These are phyloP conservation scores for Phanerodontia chrysosporium DNA, from an alignment of 768 basidiomycete genomes.

Conservation along the genomic window DNA sequence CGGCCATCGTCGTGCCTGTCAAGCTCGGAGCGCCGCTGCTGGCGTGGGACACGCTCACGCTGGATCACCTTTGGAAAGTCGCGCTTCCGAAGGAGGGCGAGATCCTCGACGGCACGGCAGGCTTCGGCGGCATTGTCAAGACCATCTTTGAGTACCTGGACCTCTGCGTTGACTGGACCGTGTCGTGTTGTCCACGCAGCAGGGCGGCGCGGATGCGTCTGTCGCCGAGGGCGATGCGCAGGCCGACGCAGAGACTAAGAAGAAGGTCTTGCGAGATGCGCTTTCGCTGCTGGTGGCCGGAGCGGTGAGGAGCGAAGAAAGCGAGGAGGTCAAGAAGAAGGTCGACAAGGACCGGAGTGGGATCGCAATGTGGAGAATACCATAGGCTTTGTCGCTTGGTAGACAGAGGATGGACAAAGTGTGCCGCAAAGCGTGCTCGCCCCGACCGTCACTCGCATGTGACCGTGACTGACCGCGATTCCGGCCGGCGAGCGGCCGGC, in stretches of 20 bases:
- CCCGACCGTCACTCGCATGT: neutral
- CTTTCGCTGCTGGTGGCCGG: conserved; percentile 48
- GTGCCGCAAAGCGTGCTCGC: neutral
- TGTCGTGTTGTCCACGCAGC: conserved; percentile 31
- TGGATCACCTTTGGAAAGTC: conserved; percentile 54
- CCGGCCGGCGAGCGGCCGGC: neutral
- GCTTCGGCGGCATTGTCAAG: conserved; percentile 50
- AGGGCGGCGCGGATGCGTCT: neutral
- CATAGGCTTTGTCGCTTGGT: conserved; percentile 23
- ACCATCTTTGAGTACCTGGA: conserved; percentile 57
- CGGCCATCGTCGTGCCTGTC: conserved; percentile 54
- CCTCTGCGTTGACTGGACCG: conserved; percentile 59
- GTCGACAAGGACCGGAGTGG: conserved; percentile 55
- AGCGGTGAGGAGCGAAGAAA: conserved; percentile 48
- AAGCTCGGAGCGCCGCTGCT: conserved; percentile 58
- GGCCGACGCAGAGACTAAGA: conserved; percentile 25
- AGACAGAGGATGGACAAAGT: neutral
- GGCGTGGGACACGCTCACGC: conserved; percentile 59
- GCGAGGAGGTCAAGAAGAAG: conserved; percentile 51
- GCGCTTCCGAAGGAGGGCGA: conserved; percentile 34
- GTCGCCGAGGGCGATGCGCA: conserved; percentile 13
- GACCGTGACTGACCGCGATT: conserved; percentile 8
- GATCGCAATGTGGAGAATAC: conserved; percentile 66
- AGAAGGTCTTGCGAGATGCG: conserved; percentile 42
- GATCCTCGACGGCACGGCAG: conserved; percentile 28